These are phyloP conservation scores for Stagonosporopsis rhizophila DNA, from an alignment of 2,329 filamentous ascomycete genomes.

Conservation along the genomic window DNA sequence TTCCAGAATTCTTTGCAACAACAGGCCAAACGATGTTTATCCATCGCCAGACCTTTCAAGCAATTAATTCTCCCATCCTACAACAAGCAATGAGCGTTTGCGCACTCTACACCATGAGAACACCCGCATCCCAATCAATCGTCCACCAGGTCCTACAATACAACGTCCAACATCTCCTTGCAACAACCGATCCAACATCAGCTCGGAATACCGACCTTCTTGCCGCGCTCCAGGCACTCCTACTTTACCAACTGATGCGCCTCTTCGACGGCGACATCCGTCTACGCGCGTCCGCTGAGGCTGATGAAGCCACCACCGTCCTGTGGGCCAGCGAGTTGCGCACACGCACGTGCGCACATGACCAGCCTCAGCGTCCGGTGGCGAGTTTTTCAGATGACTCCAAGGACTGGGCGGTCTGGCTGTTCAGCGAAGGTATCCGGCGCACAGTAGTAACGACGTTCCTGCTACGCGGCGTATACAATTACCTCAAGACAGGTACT, in stretches of 20 bases:
- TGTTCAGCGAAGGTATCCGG: slow-evolving; percentile 41
- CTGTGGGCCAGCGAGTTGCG: background rate
- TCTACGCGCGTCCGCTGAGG: background rate
- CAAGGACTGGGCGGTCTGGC: slow-evolving; percentile 17
- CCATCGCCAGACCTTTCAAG: background rate
- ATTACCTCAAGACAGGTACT: slow-evolving; percentile 24
- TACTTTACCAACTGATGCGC: slow-evolving; percentile 1
- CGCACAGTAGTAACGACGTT: slow-evolving; percentile 42
- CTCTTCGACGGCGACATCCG: background rate
- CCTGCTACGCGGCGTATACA: slow-evolving; percentile 41
- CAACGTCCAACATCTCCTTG: background rate
- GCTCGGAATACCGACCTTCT: background rate
- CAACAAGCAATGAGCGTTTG: slow-evolving; percentile 5
- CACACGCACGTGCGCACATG: background rate
- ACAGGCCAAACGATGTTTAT: background rate
- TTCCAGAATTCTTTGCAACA: background rate
- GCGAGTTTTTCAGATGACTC: background rate
- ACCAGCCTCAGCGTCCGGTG: background rate
- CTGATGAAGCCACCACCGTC: background rate
- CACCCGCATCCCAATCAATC: background rate
- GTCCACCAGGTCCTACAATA: background rate
- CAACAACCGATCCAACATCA: background rate
- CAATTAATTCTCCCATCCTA: background rate
- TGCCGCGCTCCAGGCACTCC: background rate
- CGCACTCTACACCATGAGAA: background rate